A percentile compares a stretch with the other conserved stretches of the same genome.
These are phyloP conservation scores for Candida sanyaensis DNA, from an alignment of 1,139 yeast genomes.

Conservation along the genomic window DNA sequence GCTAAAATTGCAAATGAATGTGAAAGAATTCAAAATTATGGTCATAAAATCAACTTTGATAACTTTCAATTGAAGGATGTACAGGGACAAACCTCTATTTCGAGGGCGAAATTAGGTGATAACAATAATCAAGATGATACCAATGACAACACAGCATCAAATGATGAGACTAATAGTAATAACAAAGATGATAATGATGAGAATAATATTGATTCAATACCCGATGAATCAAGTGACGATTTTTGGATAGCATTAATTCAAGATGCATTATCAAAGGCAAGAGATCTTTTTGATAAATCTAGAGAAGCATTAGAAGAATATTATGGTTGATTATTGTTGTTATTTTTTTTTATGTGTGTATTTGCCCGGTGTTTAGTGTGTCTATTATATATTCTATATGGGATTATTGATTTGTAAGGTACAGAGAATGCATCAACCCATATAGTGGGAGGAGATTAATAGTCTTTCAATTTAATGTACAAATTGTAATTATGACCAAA, in stretches of 20 bases:
- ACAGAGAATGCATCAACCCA: no score
- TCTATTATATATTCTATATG: no score
- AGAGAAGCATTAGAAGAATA: slow-evolving; percentile 58
- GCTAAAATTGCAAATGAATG: slow-evolving; percentile 81
- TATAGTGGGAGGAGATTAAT: not conserved
- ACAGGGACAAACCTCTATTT: not conserved
- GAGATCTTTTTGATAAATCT: slow-evolving; percentile 57
- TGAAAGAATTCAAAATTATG: slow-evolving; percentile 90
- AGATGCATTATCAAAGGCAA: slow-evolving; percentile 60
- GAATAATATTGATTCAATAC: slow-evolving; percentile 3
- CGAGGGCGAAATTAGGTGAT: not conserved
- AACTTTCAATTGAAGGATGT: slow-evolving; percentile 28
- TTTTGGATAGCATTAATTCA: slow-evolving; percentile 52
- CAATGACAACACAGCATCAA: slow-evolving; percentile 7
- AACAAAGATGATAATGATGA: not conserved
- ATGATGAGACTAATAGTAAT: not conserved
- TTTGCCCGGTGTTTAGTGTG: not conserved
- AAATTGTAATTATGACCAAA: not conserved
- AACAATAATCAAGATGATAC: slow-evolving; percentile 13
- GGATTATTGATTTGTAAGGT: no score
- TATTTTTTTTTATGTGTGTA: not conserved
- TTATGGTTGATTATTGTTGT: slow-evolving; percentile 31
- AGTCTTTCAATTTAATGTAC: not conserved
- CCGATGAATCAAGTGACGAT: slow-evolving; percentile 29
- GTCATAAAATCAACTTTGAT: slow-evolving; percentile 54